Conservation (phyloP, 1,139 yeast species). For the Candida glucosophila region DNA sequence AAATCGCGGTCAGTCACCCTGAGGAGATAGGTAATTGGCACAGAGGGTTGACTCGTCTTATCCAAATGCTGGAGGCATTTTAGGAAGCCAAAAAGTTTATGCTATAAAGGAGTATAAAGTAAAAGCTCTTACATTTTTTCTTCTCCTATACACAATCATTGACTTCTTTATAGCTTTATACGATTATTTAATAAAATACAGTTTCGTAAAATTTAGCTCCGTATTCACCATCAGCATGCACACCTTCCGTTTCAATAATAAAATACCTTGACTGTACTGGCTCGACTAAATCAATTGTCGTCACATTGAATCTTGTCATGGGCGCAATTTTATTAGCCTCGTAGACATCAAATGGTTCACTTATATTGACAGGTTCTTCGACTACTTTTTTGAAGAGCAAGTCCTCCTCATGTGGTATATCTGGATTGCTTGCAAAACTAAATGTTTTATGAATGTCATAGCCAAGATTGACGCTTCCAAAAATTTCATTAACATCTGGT, state of each 20-base stretch:
- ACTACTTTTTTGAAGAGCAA: conserved; percentile 27
- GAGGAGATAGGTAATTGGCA: conserved; percentile 89
- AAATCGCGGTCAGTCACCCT: conserved; percentile 57
- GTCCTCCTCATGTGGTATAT: conserved; percentile 14
- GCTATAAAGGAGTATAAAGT: too few species aligned
- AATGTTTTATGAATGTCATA: conserved; percentile 14
- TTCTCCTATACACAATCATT: too few species aligned
- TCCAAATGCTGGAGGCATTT: conserved; percentile 62
- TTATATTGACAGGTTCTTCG: conserved; percentile 25
- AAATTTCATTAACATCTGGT: too few species aligned
- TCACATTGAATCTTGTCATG: conserved; percentile 37
- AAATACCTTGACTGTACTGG: conserved; percentile 28
- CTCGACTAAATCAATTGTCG: conserved; percentile 28
- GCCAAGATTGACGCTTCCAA: conserved; percentile 43
- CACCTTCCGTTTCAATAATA: conserved; percentile 43
- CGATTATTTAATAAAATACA: too few species aligned
- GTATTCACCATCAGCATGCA: conserved; percentile 20
- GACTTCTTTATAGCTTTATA: too few species aligned
- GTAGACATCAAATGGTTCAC: conserved; percentile 35
- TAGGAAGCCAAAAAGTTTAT: too few species aligned
- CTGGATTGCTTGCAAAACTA: conserved; percentile 16
- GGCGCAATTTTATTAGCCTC: conserved; percentile 27
- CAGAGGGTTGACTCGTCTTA: conserved; percentile 82
- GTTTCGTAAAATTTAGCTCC: conserved; percentile 58
- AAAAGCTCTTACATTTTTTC: too few species aligned